These are phyloP conservation scores for Strobilomyces confusus DNA, from an alignment of 768 basidiomycete species.

Conservation along the genomic window DNA sequence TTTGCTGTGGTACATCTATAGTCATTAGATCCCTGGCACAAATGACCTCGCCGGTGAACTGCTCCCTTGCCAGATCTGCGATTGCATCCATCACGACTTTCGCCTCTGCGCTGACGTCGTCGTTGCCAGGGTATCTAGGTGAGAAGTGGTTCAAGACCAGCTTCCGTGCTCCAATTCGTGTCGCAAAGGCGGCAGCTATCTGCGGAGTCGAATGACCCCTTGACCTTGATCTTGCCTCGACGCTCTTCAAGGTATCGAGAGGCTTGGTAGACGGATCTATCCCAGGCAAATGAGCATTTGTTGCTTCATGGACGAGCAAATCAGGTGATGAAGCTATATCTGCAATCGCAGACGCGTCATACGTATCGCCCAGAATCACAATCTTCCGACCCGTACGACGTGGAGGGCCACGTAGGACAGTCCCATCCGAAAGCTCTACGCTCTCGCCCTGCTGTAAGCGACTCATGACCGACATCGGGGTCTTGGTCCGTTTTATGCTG, in stretches of 20 bases:
- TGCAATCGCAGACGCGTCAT: slow-evolving; percentile 66
- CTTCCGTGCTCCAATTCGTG: slow-evolving; percentile 51
- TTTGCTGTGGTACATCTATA: slow-evolving; percentile 44
- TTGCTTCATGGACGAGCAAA: slow-evolving; percentile 83
- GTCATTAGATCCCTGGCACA: slow-evolving; percentile 79
- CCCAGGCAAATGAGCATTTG: slow-evolving; percentile 76
- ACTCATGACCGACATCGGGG: slow-evolving; percentile 64
- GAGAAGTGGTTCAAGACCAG: slow-evolving; percentile 87
- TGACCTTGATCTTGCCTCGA: slow-evolving; percentile 61
- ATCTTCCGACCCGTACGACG: slow-evolving; percentile 70
- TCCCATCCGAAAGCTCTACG: slow-evolving; percentile 67
- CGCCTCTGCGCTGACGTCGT: slow-evolving; percentile 46
- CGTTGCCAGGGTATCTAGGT: slow-evolving; percentile 69
- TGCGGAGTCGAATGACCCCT: slow-evolving; percentile 91
- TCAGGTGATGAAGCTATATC: slow-evolving; percentile 62
- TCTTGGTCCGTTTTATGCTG: slow-evolving; percentile 64
- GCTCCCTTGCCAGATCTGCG: slow-evolving; percentile 46
- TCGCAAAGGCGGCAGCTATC: slow-evolving; percentile 83
- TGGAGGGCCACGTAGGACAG: slow-evolving; percentile 61
- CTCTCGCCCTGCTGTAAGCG: slow-evolving; percentile 61
- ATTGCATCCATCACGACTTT: slow-evolving; percentile 62
- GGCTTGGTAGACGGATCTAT: slow-evolving; percentile 58
- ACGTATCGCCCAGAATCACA: slow-evolving; percentile 82
- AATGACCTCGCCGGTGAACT: slow-evolving; percentile 53
- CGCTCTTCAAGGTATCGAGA: slow-evolving; percentile 54